Evolutionary conservation across 148 eudicot genomes (phyloP).

Genomic region (Rhododendron simsii): DNA sequence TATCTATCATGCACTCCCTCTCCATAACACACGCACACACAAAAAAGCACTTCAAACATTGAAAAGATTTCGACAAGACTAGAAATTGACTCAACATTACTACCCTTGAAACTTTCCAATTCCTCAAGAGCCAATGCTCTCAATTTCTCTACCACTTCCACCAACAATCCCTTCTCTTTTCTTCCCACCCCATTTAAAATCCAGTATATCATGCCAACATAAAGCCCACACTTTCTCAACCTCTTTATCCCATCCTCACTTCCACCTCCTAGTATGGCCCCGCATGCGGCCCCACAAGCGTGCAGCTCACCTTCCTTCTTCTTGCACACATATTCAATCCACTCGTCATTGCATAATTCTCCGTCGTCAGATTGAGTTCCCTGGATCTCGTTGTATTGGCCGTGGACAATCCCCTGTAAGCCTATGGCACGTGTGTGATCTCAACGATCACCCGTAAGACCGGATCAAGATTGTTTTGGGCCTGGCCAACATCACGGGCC

Average conservation of each 20-base stretch:
- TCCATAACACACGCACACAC: too few relatives aligned
- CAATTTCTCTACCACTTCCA: conserved; percentile 12
- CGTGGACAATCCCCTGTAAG: conserved; percentile 27
- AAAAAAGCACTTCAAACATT: background rate
- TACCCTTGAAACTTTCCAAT: conserved; percentile 23
- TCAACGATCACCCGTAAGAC: conserved; percentile 31
- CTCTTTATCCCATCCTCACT: background rate
- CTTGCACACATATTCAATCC: background rate
- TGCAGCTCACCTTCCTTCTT: background rate
- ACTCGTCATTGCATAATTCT: background rate
- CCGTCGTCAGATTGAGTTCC: background rate
- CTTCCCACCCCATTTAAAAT: conserved; percentile 12
- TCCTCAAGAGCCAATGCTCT: conserved; percentile 29
- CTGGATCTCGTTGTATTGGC: conserved; percentile 16
- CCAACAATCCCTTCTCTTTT: background rate
- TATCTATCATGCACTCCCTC: background rate
- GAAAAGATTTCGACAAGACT: conserved; percentile 17
- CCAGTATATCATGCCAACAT: conserved; percentile 32
- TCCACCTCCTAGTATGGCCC: conserved; percentile 5
- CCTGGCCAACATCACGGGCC: background rate
- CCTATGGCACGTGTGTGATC: conserved; percentile 28
- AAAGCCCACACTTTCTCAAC: conserved; percentile 24
- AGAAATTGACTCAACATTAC: conserved; percentile 20
- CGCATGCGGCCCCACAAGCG: background rate
- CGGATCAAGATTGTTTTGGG: conserved; percentile 15